Evolutionary conservation across 305 asterid species (phyloP).

Genomic region (Striga hermonthica): DNA sequence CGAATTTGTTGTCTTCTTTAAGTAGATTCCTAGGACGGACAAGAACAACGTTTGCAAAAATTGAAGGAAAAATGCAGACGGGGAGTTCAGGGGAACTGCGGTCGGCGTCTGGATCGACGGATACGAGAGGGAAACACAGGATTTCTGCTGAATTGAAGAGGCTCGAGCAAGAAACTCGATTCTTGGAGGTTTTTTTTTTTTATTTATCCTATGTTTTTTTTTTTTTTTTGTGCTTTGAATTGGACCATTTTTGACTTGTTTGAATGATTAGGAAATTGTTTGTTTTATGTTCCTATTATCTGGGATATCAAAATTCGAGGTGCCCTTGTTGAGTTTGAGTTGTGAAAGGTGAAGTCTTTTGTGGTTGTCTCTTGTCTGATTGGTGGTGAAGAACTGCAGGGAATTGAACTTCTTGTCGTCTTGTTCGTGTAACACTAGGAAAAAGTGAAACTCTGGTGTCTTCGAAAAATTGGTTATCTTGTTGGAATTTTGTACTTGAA

Average conservation of each 20-base stretch:
- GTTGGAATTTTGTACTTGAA: neutral
- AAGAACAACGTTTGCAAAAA: neutral
- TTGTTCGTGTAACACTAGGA: no score
- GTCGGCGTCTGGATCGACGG: constrained; percentile 37
- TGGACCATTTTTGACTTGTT: neutral
- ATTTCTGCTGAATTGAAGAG: constrained; percentile 66
- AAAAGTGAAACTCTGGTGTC: constrained; percentile 14
- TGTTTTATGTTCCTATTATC: constrained; percentile 1
- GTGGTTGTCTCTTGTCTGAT: constrained; percentile 8
- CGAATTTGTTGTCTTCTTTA: neutral
- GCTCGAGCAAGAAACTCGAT: constrained; percentile 63
- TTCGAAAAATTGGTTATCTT: neutral
- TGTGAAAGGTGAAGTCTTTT: constrained; percentile 29
- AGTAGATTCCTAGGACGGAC: constrained; percentile 12
- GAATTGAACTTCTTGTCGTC: no score
- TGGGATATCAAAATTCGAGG: constrained; percentile 13
- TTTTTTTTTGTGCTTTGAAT: neutral
- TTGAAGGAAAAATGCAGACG: constrained; percentile 34
- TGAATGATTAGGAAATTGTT: neutral
- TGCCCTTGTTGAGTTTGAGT: constrained; percentile 9
- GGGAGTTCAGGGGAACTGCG: constrained; percentile 41
- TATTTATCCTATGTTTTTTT: neutral
- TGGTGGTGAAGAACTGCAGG: neutral
- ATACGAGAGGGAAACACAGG: constrained; percentile 61
- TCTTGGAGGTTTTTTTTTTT: constrained; percentile 30